Base-by-base conservation (phyloP, 306 rosid genomes). In the Citrullus mucosospermus region DNA sequence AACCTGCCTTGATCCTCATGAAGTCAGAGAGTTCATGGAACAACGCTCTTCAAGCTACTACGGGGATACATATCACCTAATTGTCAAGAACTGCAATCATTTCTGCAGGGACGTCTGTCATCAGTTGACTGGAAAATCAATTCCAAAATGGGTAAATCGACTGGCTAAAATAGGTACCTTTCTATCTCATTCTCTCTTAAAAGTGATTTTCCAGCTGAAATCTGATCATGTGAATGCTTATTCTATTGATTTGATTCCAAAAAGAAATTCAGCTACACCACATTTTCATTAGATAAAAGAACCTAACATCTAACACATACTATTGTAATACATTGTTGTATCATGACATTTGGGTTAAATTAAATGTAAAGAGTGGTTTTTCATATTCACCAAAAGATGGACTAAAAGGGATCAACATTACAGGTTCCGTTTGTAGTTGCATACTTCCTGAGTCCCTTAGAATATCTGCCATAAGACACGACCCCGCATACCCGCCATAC, bases 21-120 rank as follows among this genome's bases (percentile, higher is more conserved):
- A 90, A 84, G 98, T 91, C 71, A 90, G 99, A 85, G 98, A 92
- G 82, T 96, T 96, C 86, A 91, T 96, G 96, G 99, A 92, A 83
- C 83, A 85, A 66, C 90, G 87, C 66, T 88, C 98, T 4, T 82
- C 84, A 9, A 88, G 79, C 83, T 96, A 96, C 86, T 91, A 91
- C 9, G 99, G 99, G 0, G 97, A 96, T 85, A 83, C 93, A 4
- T 96, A 96, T 84, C 99, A 96, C 83, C 85, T 96, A 71, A 96
- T 92, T 80, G 97, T 85, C 82, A 96, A 96, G 91, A 96, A 96
- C 79, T 96, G 99, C 82, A 96, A 96, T 83, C 99, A 96, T 81
- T 96, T 96, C 87, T 96, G 98, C 93, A 92, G 82, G 86, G 99
- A 96, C 80, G 87, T 96, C 8, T 96, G 99, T 81, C 72, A 84